Evolutionary conservation across 1,139 yeast species (phyloP), one percentile per base, ranked within the genome.

Genomic region (Nematodospora anomalae): DNA sequence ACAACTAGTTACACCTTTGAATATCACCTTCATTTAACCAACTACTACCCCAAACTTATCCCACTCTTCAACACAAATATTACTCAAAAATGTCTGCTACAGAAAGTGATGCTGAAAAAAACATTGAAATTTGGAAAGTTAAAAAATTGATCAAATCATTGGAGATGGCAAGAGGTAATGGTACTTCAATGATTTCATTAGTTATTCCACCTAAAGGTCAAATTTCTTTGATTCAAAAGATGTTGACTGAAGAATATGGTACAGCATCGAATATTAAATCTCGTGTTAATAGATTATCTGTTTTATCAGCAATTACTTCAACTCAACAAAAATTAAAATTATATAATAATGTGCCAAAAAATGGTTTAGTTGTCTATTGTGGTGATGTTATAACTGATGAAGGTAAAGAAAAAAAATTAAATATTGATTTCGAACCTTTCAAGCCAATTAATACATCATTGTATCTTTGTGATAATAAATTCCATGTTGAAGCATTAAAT

Each of bases 121-220:
- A 89, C 69, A 92, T 92, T 62, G 96, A 92, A 74, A 89, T 92
- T 71, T 92, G 98, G 98, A 92, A 92, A 80, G 83, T 92, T 76
- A 90, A 90, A 74, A 92, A 92, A 69, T 72, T 84, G 76, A 80
- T 83, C 72, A 84, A 83, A 65, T 80, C 87, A 45, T 76, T 92
- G 55, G 94, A 90, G 60, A 69, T 70, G 56, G 97, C 97, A 41
- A 79, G 96, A 64, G 97, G 98, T 64, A 92, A 92, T 60, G 98
- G 98, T 64, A 92, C 98, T 34, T 92, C 98, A 24, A 92, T 92
- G 97, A 92, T 92, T 58, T 89, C 97, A 22, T 74, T 92, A 61
- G 86, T 92, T 54, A 87, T 92, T 47, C 95, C 98, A 31, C 98
- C 98, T 52, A 84, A 79, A 60, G 94, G 95, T 41, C 98, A 92